Conservation (phyloP, 768 basidiomycete species). For the Mrakia blollopis region DNA sequence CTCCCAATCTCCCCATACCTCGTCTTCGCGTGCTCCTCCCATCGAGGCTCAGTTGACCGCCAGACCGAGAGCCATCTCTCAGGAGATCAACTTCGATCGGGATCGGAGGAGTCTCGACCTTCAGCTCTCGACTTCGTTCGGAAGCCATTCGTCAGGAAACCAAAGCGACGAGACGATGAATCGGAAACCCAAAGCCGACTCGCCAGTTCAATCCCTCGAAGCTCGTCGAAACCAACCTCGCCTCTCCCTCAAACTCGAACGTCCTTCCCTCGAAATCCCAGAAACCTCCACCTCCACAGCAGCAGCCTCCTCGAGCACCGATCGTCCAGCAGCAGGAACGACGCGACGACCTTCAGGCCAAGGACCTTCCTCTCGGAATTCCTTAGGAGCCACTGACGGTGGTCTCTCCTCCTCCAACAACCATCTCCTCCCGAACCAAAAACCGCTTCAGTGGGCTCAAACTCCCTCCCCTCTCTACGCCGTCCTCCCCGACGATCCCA, state of each 20-base stretch:
- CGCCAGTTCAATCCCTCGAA: constrained; percentile 39
- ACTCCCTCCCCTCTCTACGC: constrained; percentile 43
- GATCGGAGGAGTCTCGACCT: constrained; percentile 27
- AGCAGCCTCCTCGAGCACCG: constrained; percentile 14
- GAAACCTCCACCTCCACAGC: background rate
- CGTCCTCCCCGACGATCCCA: constrained; percentile 31
- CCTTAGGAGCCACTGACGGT: constrained; percentile 10
- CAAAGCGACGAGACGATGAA: constrained; percentile 31
- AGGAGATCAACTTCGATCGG: background rate
- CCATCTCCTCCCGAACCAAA: constrained; percentile 21
- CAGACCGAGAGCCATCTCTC: constrained; percentile 9
- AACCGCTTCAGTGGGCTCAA: constrained; percentile 41
- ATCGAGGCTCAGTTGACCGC: background rate
- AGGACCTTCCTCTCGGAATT: constrained; percentile 27
- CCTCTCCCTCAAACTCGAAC: constrained; percentile 38
- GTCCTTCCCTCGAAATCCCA: constrained; percentile 11
- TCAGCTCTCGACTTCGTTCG: constrained; percentile 20
- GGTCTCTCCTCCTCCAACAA: background rate
- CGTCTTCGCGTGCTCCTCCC: constrained; percentile 16
- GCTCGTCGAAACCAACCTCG: constrained; percentile 42
- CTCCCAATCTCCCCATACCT: constrained; percentile 2
- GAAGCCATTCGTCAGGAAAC: constrained; percentile 28
- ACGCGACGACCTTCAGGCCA: constrained; percentile 11
- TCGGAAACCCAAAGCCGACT: constrained; percentile 27
- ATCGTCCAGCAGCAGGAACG: background rate